These are phyloP conservation scores for Antarctomyces pellizariae DNA, from an alignment of 495 filamentous ascomycete species.

Conservation along the genomic window DNA sequence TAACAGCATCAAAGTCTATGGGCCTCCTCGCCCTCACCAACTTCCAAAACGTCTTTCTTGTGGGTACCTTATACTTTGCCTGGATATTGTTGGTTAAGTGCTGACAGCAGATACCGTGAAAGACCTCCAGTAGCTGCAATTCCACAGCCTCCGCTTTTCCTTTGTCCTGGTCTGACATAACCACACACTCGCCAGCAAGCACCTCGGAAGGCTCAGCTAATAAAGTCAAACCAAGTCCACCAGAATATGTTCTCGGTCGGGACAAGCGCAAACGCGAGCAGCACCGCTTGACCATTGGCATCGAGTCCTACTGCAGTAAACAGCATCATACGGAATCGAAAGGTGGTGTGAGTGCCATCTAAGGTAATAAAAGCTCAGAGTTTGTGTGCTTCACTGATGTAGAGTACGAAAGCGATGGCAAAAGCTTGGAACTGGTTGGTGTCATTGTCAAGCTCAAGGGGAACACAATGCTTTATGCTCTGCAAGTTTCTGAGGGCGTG, in stretches of 20 bases:
- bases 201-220: background rate
- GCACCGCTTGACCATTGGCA: background rate
- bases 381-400: background rate
- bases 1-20: background rate
- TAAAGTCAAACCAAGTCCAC: slow-evolving; percentile 1
- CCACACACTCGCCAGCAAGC: background rate
- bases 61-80: background rate
- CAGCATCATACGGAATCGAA: background rate
- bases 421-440: background rate
- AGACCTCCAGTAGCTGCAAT: background rate
- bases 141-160: background rate
- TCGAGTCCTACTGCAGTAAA: background rate
- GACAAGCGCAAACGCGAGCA: background rate
- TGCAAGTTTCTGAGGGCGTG: background rate
- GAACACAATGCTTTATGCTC: background rate
- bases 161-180: background rate
- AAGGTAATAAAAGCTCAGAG: background rate
- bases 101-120: background rate
- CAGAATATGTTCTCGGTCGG: background rate
- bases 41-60: background rate
- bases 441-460: background rate
- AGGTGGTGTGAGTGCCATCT: slow-evolving; percentile 1
- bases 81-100: slow-evolving; percentile 1
- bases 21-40: background rate
- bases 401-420: background rate